Evolutionary conservation across 208 protist genomes (phyloP).

Genomic region (Wallacemonas sp.): DNA sequence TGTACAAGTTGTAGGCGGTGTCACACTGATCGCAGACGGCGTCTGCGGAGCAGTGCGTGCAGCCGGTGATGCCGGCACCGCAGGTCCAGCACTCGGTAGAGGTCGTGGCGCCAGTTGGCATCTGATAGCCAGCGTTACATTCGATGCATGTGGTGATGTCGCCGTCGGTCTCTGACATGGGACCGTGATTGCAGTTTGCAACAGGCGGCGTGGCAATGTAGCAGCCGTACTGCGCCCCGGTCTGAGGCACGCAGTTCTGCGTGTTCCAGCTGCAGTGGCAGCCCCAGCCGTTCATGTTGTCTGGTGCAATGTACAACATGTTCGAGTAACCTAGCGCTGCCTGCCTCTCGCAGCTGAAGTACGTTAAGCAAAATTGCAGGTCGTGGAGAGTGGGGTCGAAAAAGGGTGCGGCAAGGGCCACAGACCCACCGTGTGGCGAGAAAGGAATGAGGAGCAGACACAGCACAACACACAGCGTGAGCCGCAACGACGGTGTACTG

Average conservation of each 20-base stretch:
- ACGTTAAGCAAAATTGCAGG: neutral
- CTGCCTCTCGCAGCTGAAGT: neutral
- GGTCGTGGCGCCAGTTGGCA: neutral
- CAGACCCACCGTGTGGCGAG: no score
- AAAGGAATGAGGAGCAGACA: neutral
- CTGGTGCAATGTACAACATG: neutral
- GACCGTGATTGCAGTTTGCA: neutral
- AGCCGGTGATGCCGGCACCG: conserved; percentile 25
- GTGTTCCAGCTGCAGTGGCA: neutral
- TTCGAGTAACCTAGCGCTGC: neutral
- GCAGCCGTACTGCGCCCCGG: neutral
- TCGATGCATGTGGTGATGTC: neutral
- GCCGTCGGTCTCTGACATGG: neutral
- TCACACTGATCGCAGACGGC: neutral
- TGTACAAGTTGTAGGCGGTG: neutral
- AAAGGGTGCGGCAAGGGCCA: no score
- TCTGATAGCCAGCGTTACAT: neutral
- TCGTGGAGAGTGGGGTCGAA: conserved; percentile 1
- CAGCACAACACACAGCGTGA: neutral
- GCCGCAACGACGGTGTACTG: neutral
- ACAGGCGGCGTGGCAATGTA: conserved; percentile 7
- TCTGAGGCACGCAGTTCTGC: neutral
- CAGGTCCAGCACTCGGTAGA: neutral
- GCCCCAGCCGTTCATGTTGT: conserved; percentile 4
- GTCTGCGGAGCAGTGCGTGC: conserved; percentile 15